Evolutionary conservation across 208 protist genomes (phyloP).

Genomic region (Acanthamoeba royreba): DNA sequence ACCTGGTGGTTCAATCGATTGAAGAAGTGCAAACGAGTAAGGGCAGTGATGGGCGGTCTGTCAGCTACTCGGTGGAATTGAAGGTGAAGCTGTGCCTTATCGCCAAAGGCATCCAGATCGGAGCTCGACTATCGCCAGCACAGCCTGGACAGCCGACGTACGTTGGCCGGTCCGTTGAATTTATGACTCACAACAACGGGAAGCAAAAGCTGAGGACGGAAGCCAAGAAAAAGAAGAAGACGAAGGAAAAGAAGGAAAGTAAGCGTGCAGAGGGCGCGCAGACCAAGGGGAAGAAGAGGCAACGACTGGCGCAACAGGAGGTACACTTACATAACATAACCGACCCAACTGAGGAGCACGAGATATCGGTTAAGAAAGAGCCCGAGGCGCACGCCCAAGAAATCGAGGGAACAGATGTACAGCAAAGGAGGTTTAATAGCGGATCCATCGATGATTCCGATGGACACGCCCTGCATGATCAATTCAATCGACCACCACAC

Average conservation of each 20-base stretch:
- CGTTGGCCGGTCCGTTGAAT: background rate
- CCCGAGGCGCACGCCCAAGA: too few species aligned
- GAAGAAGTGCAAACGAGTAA: background rate
- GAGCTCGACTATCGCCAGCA: background rate
- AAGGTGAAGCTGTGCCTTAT: background rate
- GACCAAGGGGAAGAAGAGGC: background rate
- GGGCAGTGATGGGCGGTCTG: too few species aligned
- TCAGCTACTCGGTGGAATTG: background rate
- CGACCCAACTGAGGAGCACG: too few species aligned
- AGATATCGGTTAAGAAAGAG: too few species aligned
- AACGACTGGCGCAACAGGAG: too few species aligned
- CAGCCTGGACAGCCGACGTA: background rate
- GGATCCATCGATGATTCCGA: too few species aligned
- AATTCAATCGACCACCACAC: too few species aligned
- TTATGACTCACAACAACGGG: slow-evolving; percentile 23
- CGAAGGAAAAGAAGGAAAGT: background rate
- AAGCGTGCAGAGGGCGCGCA: background rate
- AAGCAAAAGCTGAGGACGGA: slow-evolving; percentile 7
- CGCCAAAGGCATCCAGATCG: background rate
- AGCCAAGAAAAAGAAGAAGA: slow-evolving; percentile 1
- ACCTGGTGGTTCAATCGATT: background rate
- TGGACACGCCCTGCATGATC: too few species aligned
- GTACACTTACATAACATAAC: too few species aligned
- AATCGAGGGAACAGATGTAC: too few species aligned
- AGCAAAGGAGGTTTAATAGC: too few species aligned